Conservation (phyloP, 1,139 yeast species). For the Taiozyma sp. region DNA sequence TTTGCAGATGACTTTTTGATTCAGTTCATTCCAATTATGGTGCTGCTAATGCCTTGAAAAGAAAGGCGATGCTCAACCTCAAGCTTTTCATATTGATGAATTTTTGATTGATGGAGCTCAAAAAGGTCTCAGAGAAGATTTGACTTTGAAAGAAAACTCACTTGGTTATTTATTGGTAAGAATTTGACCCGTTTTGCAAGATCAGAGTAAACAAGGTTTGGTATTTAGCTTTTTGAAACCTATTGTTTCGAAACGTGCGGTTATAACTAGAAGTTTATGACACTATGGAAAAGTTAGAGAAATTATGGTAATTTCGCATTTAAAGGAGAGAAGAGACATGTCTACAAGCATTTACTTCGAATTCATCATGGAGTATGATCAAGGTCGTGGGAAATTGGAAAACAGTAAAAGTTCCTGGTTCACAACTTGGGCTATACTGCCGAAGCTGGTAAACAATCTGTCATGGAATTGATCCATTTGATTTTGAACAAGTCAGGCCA, state of each 20-base stretch:
- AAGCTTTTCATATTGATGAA: slow-evolving; percentile 79
- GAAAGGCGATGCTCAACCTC: slow-evolving; percentile 37
- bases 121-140: slow-evolving; percentile 70
- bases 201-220: slow-evolving; percentile 82
- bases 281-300: slow-evolving; percentile 76
- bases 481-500: slow-evolving; percentile 62
- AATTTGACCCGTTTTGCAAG: slow-evolving; percentile 83
- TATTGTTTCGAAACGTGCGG: slow-evolving; percentile 61
- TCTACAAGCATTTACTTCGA: slow-evolving; percentile 81
- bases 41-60: slow-evolving; percentile 48
- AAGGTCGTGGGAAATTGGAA: slow-evolving; percentile 78
- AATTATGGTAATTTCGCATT: slow-evolving; percentile 87
- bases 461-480: slow-evolving; percentile 77
- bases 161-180: slow-evolving; percentile 71
- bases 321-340: slow-evolving; percentile 77
- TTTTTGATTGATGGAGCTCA: slow-evolving; percentile 74
- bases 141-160: slow-evolving; percentile 65
- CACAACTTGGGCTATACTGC: slow-evolving; percentile 85
- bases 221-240: slow-evolving; percentile 83
- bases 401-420: slow-evolving; percentile 78
- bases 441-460: slow-evolving; percentile 83
- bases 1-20: slow-evolving; percentile 95
- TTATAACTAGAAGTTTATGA: slow-evolving; percentile 88
- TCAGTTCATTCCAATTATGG: slow-evolving; percentile 88
- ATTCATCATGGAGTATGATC: slow-evolving; percentile 92